phyloP scores from a whole-genome alignment of 441 rosid genomes.

The Geranium incanum region DNA sequence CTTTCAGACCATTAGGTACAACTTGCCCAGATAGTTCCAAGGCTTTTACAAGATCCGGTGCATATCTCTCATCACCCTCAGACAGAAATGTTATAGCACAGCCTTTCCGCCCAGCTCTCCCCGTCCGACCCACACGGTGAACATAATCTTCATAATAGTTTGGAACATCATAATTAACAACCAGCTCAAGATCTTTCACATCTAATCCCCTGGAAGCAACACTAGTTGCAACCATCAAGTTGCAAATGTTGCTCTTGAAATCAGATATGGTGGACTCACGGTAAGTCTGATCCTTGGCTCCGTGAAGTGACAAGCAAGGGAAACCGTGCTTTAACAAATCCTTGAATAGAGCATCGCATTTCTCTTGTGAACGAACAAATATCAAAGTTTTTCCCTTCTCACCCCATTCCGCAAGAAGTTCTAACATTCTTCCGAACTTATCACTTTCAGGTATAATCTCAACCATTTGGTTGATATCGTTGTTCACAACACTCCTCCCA shows the following conservation, averaged over 20 bases:
- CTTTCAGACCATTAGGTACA: constrained; percentile 77
- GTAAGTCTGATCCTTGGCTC: constrained; percentile 91
- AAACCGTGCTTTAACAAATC: constrained; percentile 70
- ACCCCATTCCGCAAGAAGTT: constrained; percentile 87
- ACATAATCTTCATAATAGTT: constrained; percentile 90
- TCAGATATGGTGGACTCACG: constrained; percentile 88
- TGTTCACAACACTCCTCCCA: constrained; percentile 95
- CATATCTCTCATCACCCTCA: constrained; percentile 80
- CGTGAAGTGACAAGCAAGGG: constrained; percentile 90
- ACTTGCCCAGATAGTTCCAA: constrained; percentile 88
- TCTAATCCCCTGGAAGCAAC: constrained; percentile 93
- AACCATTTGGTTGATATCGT: constrained; percentile 75
- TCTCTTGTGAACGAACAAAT: constrained; percentile 85
- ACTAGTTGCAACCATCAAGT: constrained; percentile 79
- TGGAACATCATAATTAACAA: constrained; percentile 72
- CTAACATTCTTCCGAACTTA: constrained; percentile 71
- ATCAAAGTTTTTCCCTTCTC: constrained; percentile 83
- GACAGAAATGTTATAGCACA: constrained; percentile 87
- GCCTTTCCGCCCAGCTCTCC: constrained; percentile 87
- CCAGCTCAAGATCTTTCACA: constrained; percentile 93
- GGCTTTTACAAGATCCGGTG: constrained; percentile 90
- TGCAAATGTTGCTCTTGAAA: constrained; percentile 79
- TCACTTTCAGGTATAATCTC: constrained; percentile 89
- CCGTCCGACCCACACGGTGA: constrained; percentile 92
- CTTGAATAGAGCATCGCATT: constrained; percentile 72